Base-by-base conservation (phyloP, 23 red algal species). In the Chondrus crispus region DNA sequence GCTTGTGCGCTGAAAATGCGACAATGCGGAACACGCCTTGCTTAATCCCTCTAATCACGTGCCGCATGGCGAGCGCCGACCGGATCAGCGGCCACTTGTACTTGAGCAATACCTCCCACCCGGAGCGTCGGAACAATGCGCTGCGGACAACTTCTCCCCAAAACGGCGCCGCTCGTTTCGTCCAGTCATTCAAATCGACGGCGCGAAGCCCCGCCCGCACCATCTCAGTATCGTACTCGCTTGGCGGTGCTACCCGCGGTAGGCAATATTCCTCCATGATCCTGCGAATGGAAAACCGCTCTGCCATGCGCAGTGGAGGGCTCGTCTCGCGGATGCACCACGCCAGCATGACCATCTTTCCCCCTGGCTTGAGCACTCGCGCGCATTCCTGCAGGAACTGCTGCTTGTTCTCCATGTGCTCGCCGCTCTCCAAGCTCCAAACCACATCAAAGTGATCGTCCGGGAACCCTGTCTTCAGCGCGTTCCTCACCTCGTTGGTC, bases 321-420 rank as follows among this genome's bases (percentile, higher is more conserved):
- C 89, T 75, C 16, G 85, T 90, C 68, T 94, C 91, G 42, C 96
- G 93, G 45, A 93, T 55, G 86, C 96, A 98, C 96, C 96, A 98
- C 39, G 91, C 96, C 44, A 93, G 76, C 93, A 98, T 95, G 7
- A 94, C 29, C 5, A 95, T 47, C 58, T 62, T 58, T 33, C 93
- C 96, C 49, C 91, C 91, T 6, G 96, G 93, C 46, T 88, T 91
- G 18, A 98, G 64, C 57, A 98, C 93, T 16, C 96, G 96, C 30
- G 51, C 57, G 42, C 57, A 93, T 58, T 98, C 96, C 33, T 72
- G 53, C 41, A 98, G 54, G 24, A 98, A 87, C 73, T 71, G 66
- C 43, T 78, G 91, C 76, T 99, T 99, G 81, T 99, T 89, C 5
- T 95, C 80, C 84, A 99, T 99, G 47, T 99, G 97, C 54, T 99